Conservation (phyloP, 768 basidiomycete genomes). For the Tricholoma bakamatsutake region DNA sequence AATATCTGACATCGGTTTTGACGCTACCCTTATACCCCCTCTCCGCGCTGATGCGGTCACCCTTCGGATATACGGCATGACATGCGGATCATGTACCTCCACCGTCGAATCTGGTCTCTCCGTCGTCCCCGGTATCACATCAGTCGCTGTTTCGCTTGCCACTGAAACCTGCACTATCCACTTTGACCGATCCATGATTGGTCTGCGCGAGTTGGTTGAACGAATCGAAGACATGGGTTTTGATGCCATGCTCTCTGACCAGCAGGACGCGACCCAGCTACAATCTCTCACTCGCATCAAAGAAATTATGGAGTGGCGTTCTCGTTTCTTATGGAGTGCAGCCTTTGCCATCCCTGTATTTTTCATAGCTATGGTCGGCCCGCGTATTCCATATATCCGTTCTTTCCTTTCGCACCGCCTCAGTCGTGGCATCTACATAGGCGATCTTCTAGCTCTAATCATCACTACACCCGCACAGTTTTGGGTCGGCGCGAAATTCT, state of each 20-base stretch:
- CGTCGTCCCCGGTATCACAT: conserved; percentile 65
- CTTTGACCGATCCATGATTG: conserved; percentile 69
- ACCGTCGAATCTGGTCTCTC: conserved; percentile 69
- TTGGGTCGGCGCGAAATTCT: conserved; percentile 86
- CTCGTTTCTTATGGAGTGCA: conserved; percentile 67
- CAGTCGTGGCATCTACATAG: conserved; percentile 68
- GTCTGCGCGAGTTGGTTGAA: conserved; percentile 85
- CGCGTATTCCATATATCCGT: conserved; percentile 56
- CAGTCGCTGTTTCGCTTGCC: conserved; percentile 67
- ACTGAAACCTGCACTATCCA: conserved; percentile 70
- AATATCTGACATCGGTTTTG: conserved; percentile 91
- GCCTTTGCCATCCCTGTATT: conserved; percentile 92
- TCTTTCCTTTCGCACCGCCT: conserved; percentile 45
- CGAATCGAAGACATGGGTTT: conserved; percentile 86
- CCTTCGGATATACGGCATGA: conserved; percentile 89
- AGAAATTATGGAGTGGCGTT: conserved; percentile 88
- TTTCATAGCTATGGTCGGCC: conserved; percentile 82
- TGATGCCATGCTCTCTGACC: conserved; percentile 79
- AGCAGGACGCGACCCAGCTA: conserved; percentile 77
- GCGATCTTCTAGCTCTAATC: conserved; percentile 67
- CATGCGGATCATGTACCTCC: conserved; percentile 74
- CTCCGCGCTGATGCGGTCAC: conserved; percentile 60
- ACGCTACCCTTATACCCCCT: conserved; percentile 71
- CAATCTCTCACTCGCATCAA: conserved; percentile 82
- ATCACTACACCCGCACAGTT: conserved; percentile 92